Base-by-base conservation (phyloP, 805 yeast species). In the Kodamaea jinghongensis region DNA sequence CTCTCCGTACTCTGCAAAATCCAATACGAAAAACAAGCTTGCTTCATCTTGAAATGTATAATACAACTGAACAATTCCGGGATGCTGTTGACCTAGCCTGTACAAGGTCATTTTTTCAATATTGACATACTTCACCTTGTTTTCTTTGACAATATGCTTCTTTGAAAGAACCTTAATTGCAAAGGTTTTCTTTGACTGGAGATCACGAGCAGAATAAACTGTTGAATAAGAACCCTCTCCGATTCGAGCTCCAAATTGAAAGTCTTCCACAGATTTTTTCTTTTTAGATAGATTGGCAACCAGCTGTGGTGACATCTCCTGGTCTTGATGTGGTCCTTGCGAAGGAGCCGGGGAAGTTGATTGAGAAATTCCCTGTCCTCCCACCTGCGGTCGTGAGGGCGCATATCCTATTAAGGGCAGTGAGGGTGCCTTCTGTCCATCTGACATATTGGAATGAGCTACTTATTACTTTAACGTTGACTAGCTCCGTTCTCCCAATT, bases 141-240 rank as follows among this genome's bases (percentile, higher is more conserved):
- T 86, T 62, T 93, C 99, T 58, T 87, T 81, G 46, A 93, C 95
- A 33, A 93, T 93, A 61, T 93, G 98, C 31, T 84, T 76, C 61
- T 93, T 93, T 31, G 93, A 88, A 12, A 95, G 78, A 2, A 93
- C 85, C 63, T 93, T 93, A 50, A 93, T 81, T 16, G 99, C 99
- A 56, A 81, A 93, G 6, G 88, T 81, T 43, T 81, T 76, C 55
- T 79, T 73, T 33, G 86, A 83, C 51, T 79, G 81, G 16, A 79
- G 57, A 45, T 91, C 96, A 4, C 84, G 69, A 0, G 96, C 99
- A 42, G 86, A 84, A 52, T 79, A 86, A 7, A 91, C 99, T 4
- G 95, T 87, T 8, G 98, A 90, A 58, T 91, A 93, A 6, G 97
- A 88, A 1, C 99, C 99, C 58, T 88, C 96, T 4, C 99, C 99